Base-by-base conservation (phyloP, 768 basidiomycete genomes). In the Clavulina sp. region DNA sequence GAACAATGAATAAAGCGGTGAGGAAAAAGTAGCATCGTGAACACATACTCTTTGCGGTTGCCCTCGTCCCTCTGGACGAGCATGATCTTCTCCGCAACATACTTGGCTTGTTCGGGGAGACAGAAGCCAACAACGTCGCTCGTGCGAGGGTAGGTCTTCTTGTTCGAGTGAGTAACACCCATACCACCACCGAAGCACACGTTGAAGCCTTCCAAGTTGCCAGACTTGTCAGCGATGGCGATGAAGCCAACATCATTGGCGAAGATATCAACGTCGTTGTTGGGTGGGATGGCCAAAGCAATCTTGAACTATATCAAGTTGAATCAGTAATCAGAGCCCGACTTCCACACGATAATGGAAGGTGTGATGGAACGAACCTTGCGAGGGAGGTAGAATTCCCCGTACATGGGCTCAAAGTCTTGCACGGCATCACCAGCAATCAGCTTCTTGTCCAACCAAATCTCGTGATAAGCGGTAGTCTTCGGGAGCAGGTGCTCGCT, bases 161-260 rank as follows among this genome's bases (percentile, higher is more conserved):
- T 97, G 73, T 88, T 93, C 31, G 89, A 89, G 60, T 97, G 93
- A 1, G 95, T 97, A 41, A 96, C 95, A 65, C 95, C 95, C 95
- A 99, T 99, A 47, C 95, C 95, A 58, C 95, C 95, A 52, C 95
- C 95, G 41, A 87, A 71, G 16, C 81, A 67, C 49, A 99, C 91
- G 62, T 99, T 95, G 75, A 95, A 99, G 40, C 95, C 95, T 50
- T 73, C 72, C 19, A 99, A 69, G 56, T 83, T 73, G 48, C 87
- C 86, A 23, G 78, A 64, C 53, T 76, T 68, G 57, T 79, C 76
- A 28, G 86, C 76, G 58, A 97, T 87, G 33, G 91, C 93, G 57
- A 97, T 97, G 72, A 91, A 95, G 4, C 95, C 95, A 13, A 97
- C 70, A 64, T 99, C 95, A 60, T 92, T 91, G 32, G 89, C 79